These are phyloP conservation scores for Colletotrichum sp. DNA, from an alignment of 2,329 filamentous ascomycete species.

Conservation along the genomic window DNA sequence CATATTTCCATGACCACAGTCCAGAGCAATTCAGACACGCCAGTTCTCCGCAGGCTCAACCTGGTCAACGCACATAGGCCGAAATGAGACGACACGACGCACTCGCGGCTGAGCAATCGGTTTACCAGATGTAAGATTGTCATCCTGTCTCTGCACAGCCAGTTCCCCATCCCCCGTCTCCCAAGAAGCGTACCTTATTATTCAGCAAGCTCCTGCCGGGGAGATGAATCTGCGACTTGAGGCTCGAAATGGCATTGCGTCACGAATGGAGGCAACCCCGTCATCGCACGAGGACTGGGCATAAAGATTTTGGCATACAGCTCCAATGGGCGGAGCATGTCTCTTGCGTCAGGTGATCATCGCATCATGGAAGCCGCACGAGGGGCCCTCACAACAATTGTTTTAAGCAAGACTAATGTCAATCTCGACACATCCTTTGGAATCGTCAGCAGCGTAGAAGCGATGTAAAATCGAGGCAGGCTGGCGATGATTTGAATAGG, in stretches of 20 bases:
- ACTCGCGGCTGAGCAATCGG: constrained; percentile 23
- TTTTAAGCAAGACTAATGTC: constrained; percentile 66
- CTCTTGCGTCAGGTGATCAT: constrained; percentile 72
- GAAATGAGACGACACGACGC: background rate
- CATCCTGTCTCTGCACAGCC: constrained; percentile 6
- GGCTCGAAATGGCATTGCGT: background rate
- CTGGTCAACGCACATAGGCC: constrained; percentile 14
- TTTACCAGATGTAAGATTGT: constrained; percentile 24
- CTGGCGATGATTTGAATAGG: constrained; percentile 48
- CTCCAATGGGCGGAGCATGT: constrained; percentile 44
- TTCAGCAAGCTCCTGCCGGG: background rate
- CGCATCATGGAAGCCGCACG: constrained; percentile 68
- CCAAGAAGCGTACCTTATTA: constrained; percentile 1
- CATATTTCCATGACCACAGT: background rate
- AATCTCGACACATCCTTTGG: constrained; percentile 63
- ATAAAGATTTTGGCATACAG: background rate
- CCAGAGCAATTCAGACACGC: constrained; percentile 21
- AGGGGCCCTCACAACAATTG: constrained; percentile 73
- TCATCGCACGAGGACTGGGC: background rate
- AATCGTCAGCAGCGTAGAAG: constrained; percentile 51
- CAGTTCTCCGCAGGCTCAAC: constrained; percentile 24
- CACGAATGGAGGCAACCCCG: background rate
- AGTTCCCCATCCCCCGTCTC: background rate
- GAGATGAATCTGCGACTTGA: background rate
- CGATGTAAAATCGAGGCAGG: constrained; percentile 30